A percentile compares a stretch with the other conserved stretches of the same genome.
Conservation (phyloP, 305 asterid genomes). For the Solanum hybrid region DNA sequence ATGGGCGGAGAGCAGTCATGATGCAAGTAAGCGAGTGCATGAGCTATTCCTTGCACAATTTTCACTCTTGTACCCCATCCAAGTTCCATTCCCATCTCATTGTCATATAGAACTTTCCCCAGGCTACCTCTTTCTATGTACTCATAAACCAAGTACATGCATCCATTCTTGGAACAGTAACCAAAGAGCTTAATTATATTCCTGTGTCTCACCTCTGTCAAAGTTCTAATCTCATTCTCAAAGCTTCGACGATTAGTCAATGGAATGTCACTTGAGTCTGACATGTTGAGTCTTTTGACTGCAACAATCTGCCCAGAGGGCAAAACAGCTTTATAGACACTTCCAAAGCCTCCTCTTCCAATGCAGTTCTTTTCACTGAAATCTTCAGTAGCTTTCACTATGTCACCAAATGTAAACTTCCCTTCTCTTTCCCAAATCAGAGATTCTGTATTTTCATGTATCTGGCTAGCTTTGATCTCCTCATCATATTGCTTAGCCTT, state of each 20-base stretch:
- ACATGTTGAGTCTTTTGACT: constrained; percentile 54
- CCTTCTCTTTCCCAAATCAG: constrained; percentile 66
- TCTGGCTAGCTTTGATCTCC: constrained; percentile 24
- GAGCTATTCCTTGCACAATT: constrained; percentile 74
- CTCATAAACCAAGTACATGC: constrained; percentile 80
- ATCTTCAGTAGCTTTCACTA: constrained; percentile 57
- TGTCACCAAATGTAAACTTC: constrained; percentile 55
- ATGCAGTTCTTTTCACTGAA: constrained; percentile 55
- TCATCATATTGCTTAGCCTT: constrained; percentile 24
- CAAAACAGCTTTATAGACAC: constrained; percentile 62
- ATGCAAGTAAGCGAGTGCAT: constrained; percentile 90
- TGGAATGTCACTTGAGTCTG: constrained; percentile 54
- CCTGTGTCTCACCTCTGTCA: constrained; percentile 80
- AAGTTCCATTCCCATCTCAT: constrained; percentile 39
- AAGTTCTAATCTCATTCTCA: constrained; percentile 70
- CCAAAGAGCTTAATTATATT: constrained; percentile 85
- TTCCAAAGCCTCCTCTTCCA: constrained; percentile 85
- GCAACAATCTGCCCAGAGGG: constrained; percentile 59
- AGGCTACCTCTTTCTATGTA: constrained; percentile 71
- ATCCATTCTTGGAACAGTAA: constrained; percentile 58
- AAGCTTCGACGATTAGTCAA: constrained; percentile 39
- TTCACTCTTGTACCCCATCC: constrained; percentile 58
- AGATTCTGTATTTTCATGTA: constrained; percentile 31
- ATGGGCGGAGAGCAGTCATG: constrained; percentile 74
- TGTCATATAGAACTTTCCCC: constrained; percentile 41